Base-by-base conservation (phyloP, 83 land plant species). In the Isoetes engelmannii region DNA sequence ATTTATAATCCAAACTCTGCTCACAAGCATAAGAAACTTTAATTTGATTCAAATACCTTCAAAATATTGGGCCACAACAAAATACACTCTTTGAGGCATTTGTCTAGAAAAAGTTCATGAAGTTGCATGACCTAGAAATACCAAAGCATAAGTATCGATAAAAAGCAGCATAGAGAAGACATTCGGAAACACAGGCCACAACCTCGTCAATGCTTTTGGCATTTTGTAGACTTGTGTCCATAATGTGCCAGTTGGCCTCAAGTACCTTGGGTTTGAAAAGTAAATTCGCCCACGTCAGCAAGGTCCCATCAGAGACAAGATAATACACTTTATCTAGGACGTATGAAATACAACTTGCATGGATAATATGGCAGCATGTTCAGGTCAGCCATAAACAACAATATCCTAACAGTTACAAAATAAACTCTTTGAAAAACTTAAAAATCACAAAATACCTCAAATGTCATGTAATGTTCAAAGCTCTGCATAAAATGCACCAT, bases 161-260 rank as follows among this genome's bases (percentile, higher is more conserved):
- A 5, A 47, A 8, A 56, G 17, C 47, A 49, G 42, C 68, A 79
- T 9, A 74, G 45, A 57, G 5, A 47, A 61, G 5, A 21, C 47
- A 44, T 18, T 5, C 1, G 17, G 13, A 42, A 15, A 70, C 47
- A 68, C 20, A 5, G 37, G 47, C n/a, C 28, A 55, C 44, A 55
- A 91, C 99, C 93, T 95, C 99, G 71, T 95, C 99, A 68, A 95
- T 85, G 79, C 99, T 95, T 72, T 86, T 88, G 20, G 90, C 88
- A 69, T 70, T 81, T 68, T 81, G 86, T 62, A 95, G 84, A 61
- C 86, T 79, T 54, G 72, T 82, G 63, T 85, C 84, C 99, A 95
- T 95, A 67, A 88, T 72, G 70, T 95, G 99, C 97, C 97, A 95
- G 77, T 95, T 95, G 13, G 99, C 97, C 81, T 95, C 99, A 70